Evolutionary conservation across 257 asterid species (phyloP), one percentile per base, ranked within the genome.

Genomic region (Lycium barbarum): DNA sequence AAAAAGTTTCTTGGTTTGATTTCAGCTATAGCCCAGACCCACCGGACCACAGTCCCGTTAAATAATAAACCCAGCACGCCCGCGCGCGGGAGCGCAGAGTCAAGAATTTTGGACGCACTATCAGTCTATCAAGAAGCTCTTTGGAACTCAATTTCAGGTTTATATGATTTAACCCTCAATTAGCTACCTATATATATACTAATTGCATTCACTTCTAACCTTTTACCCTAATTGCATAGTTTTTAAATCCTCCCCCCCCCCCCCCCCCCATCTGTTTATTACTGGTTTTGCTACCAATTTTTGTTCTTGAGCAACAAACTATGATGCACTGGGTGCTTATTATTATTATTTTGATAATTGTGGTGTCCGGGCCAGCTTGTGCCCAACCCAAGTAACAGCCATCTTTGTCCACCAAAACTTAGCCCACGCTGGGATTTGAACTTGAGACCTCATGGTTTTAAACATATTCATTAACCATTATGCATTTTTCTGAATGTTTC

Each of bases 121-220:
- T 9, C 55, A 49, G 55, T 49, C 55, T 49, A 49, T 49, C 55
- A 49, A 49, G 54, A 49, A 49, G 54, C 12, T 7, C 2, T 45
- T 38, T n/a, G 11, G 53, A 68, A 68, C 51, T 68, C 43, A 74
- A 74, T 74, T 74, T 76, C 82, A 78, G 82, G 65, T 53, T 78
- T 53, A 78, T 49, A 36, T 35, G 17, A 49, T 22, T 51, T 65
- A 65, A 0, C 49, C 51, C 7, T 70, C 26, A 70, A 70, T 40
- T 78, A 45, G 10, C 58, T 18, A 43, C 49, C n/a, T 17, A n/a
- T 2, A 9, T 62, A 62, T n/a, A n/a, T n/a, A n/a, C 6, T 4
- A 3, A 22, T 71, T 51, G 22, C 43, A 14, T 53, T 53, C 81
- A 13, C 45, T 74, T 49, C 81, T 74, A 22, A 14, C 5, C 2